phyloP scores from a whole-genome alignment of 2,329 filamentous ascomycete species.

The Exutisphaerella laricina region DNA sequence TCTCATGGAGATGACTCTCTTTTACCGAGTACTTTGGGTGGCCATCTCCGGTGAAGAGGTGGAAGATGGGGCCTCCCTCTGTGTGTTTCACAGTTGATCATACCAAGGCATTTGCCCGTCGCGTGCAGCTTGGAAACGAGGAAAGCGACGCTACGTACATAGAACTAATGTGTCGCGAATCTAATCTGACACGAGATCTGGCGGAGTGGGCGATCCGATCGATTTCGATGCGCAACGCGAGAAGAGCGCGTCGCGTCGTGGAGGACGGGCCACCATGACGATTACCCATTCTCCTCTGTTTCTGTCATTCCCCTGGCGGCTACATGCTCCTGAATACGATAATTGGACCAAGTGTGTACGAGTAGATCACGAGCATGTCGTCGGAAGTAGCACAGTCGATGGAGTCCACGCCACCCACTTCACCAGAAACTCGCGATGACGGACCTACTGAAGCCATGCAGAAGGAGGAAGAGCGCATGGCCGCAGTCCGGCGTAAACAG shows the following conservation, averaged over 20 bases:
- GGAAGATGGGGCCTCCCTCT: too few relatives aligned
- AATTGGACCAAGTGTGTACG: neutral
- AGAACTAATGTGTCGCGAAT: too few relatives aligned
- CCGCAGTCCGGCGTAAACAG: constrained; percentile 37
- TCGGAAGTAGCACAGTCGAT: constrained; percentile 19
- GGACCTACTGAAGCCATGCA: constrained; percentile 39
- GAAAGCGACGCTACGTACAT: too few relatives aligned
- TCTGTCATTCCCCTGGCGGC: neutral
- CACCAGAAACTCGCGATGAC: constrained; percentile 28
- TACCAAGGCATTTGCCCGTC: too few relatives aligned
- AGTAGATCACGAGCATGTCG: constrained; percentile 13
- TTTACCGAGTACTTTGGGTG: too few relatives aligned
- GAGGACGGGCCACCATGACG: neutral
- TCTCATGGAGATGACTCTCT: too few relatives aligned
- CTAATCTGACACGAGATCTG: too few relatives aligned
- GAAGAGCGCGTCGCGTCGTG: neutral
- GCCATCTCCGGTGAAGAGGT: too few relatives aligned
- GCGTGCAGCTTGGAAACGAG: too few relatives aligned
- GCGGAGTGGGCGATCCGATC: too few relatives aligned
- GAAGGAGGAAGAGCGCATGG: constrained; percentile 44
- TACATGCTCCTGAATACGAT: neutral
- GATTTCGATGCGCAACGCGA: too few relatives aligned
- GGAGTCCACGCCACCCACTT: constrained; percentile 32
- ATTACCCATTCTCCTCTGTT: neutral
- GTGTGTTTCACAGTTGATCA: too few relatives aligned